phyloP scores from a whole-genome alignment of 208 protist genomes.

The Acanthamoeba quina region DNA sequence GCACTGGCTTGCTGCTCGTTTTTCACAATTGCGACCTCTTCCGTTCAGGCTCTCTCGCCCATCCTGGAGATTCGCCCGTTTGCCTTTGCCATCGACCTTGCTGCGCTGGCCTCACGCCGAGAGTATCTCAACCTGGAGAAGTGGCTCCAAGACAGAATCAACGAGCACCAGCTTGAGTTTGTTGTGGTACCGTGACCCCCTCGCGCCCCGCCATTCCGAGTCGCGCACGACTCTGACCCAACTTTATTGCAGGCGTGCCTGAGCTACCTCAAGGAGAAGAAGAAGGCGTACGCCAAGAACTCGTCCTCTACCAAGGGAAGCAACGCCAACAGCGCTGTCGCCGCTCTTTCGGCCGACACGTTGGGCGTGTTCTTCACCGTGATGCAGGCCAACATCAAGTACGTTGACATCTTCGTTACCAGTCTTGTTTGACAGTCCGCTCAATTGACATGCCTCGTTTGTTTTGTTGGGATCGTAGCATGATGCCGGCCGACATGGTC shows the following conservation, averaged over 20 bases:
- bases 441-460: not conserved
- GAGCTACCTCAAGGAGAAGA: conserved; percentile 76
- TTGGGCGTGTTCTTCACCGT: conserved; percentile 71
- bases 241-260: conserved; percentile 63
- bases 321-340: not conserved
- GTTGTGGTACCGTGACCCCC: not conserved
- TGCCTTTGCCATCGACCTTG: conserved; percentile 89
- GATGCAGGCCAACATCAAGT: conserved; percentile 72
- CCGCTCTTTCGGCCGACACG: conserved; percentile 55
- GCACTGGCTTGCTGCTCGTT: not conserved
- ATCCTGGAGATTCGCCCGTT: conserved; percentile 83
- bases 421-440: not conserved
- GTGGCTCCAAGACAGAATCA: conserved; percentile 84
- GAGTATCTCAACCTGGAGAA: conserved; percentile 89
- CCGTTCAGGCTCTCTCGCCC: conserved; percentile 72
- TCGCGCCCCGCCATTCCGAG: not conserved
- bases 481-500: conserved; percentile 63
- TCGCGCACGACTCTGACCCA: not conserved
- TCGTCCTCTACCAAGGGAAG: not conserved
- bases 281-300: conserved; percentile 45
- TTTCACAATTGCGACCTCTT: not conserved
- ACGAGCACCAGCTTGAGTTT: conserved; percentile 63
- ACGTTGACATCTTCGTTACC: not conserved
- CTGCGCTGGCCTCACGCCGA: conserved; percentile 83
- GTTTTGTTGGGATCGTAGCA: not conserved